Base-by-base conservation (phyloP, 345 rosid genomes). In the Odontarrhena argentea region DNA sequence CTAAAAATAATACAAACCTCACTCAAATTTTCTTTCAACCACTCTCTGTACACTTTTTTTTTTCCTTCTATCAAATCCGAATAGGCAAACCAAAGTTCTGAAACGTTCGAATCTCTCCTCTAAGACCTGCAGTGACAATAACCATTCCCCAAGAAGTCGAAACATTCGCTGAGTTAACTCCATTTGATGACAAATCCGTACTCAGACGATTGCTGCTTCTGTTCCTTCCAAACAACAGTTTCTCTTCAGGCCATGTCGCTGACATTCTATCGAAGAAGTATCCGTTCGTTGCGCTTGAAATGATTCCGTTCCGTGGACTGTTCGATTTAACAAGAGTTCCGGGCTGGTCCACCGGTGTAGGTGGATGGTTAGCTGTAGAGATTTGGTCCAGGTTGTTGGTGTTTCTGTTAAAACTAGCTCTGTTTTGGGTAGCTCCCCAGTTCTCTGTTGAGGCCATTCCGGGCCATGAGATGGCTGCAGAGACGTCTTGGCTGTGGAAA, bases 211-310 rank as follows among this genome's bases (percentile, higher is more conserved):
- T 91, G 55, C 80, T 74, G 60, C 70, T 76, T 75, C 77, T 80
- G 73, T 65, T 78, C 76, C 81, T 82, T 30, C 82, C 65, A 1
- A 84, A 77, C 70, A 63, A 22, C 26, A 88, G 87, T 45, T 84
- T 91, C 74, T 91, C 99, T 76, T 86, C 99, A 0, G 97, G 97
- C 95, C 96, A 91, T 3, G 99, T 91, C 30, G 91, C 87, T 2
- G 96, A 88, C 52, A 88, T 85, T 75, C 97, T 86, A 70, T 94
- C 93, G 55, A 87, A 87, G 76, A 91, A 91, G 77, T 94, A 88
- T 38, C 85, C 76, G 61, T 91, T 86, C 41, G 96, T 82, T 47
- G 93, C 86, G 63, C 93, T 87, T 6, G 88, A 88, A 7, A 88
- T 85, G 55, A 84, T 88, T 28, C 96, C 99, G 36, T 88, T 83